Percentiles rank a stretch among this genome's conserved stretches.
phyloP scores from a whole-genome alignment of 768 basidiomycete species.

The Terana coerulea region DNA sequence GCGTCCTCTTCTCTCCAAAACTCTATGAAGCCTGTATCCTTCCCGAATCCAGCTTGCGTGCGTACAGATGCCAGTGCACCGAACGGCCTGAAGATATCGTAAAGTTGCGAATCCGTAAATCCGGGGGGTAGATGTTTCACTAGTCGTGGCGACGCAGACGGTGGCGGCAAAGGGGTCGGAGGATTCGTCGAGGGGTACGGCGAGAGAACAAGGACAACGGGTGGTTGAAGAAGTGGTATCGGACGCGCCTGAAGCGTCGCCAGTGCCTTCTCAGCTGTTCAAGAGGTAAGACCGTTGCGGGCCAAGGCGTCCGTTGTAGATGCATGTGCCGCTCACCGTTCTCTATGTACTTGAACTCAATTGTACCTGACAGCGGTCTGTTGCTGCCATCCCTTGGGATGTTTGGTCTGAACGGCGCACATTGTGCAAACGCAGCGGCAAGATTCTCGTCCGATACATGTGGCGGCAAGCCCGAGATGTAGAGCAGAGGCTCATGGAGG shows the following conservation, averaged over 20 bases:
- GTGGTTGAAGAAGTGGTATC: conserved; percentile 56
- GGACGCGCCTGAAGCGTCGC: conserved; percentile 77
- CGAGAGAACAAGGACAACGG: conserved; percentile 65
- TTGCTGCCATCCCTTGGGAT: conserved; percentile 58
- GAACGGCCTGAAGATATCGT: conserved; percentile 80
- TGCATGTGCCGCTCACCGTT: conserved; percentile 54
- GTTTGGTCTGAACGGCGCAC: conserved; percentile 79
- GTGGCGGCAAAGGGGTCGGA: conserved; percentile 70
- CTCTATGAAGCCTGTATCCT: conserved; percentile 76
- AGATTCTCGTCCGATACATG: conserved; percentile 75
- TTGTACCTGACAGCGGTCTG: conserved; percentile 60
- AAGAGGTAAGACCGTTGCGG: neutral
- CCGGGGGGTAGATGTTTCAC: conserved; percentile 78
- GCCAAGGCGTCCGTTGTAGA: conserved; percentile 7
- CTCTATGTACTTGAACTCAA: conserved; percentile 80
- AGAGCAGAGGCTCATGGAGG: conserved; percentile 77
- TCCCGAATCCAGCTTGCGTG: conserved; percentile 69
- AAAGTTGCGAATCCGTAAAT: conserved; percentile 70
- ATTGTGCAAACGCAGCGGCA: conserved; percentile 66
- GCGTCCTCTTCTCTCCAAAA: conserved; percentile 90
- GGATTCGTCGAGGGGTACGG: conserved; percentile 81
- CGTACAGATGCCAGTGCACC: conserved; percentile 80
- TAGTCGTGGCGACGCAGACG: conserved; percentile 72
- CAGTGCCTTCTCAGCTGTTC: conserved; percentile 81
- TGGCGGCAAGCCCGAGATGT: conserved; percentile 74